A percentile compares a stretch with the other conserved stretches of the same genome.
These are phyloP conservation scores for Aethionema arabicum DNA, from an alignment of 345 rosid genomes.

Conservation along the genomic window DNA sequence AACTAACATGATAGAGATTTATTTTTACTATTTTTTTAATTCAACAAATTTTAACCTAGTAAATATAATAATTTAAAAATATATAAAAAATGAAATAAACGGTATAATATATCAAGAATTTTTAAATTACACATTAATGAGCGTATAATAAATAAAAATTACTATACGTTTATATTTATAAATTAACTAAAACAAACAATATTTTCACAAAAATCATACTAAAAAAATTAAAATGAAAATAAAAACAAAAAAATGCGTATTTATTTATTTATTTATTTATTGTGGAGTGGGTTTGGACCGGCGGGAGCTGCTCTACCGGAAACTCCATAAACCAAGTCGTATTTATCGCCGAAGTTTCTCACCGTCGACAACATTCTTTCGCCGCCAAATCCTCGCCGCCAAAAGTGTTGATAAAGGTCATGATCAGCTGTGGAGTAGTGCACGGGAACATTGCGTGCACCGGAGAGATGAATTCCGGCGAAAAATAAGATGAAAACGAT, in stretches of 20 bases:
- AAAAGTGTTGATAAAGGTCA: not conserved
- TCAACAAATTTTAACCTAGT: not conserved
- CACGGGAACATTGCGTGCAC: conserved; percentile 2
- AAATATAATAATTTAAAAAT: not conserved
- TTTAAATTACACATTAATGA: not conserved
- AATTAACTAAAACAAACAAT: not conserved
- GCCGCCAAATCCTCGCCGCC: conserved; percentile 5
- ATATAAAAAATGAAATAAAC: conserved; percentile 1
- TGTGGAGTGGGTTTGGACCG: conserved; percentile 32
- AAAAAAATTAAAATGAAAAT: not conserved
- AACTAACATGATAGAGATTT: conserved; percentile 19
- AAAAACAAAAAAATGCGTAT: not conserved
- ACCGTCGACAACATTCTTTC: conserved; percentile 17
- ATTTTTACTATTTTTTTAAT: no score
- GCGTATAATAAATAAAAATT: not conserved
- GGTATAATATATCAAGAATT: not conserved
- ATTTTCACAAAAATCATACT: not conserved
- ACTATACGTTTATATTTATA: not conserved
- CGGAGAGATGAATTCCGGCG: conserved; percentile 1
- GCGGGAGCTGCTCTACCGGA: conserved; percentile 25
- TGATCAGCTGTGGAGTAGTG: conserved; percentile 4
- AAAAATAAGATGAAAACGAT: conserved; percentile 13
- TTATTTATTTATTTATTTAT: not conserved
- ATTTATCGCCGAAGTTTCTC: conserved; percentile 3
- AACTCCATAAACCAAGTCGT: conserved; percentile 22